Evolutionary conservation across 768 basidiomycete species (phyloP).

Genomic region (Pisolithus albus): DNA sequence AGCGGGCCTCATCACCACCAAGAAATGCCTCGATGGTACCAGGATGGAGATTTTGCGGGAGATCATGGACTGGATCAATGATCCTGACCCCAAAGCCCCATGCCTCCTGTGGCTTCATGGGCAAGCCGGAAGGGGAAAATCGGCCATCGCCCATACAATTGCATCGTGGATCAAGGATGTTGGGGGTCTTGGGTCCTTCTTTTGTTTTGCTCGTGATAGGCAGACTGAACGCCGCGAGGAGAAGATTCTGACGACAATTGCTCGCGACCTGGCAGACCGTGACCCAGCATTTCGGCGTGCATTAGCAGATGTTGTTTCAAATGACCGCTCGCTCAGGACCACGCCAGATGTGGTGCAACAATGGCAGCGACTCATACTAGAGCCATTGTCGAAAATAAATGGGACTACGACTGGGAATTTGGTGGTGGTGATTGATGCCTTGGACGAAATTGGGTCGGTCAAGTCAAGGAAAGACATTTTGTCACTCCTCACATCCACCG

Average conservation of each 20-base stretch:
- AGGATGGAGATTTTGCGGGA: background rate
- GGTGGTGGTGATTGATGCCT: conserved; percentile 20
- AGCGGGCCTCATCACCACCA: background rate
- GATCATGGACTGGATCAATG: background rate
- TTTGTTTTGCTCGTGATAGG: background rate
- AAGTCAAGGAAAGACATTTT: conserved; percentile 10
- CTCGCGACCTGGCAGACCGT: background rate
- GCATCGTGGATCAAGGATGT: background rate
- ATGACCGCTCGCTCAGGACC: background rate
- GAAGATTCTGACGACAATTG: background rate
- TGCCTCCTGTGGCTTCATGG: background rate
- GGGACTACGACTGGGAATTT: conserved; percentile 9
- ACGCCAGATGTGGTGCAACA: background rate
- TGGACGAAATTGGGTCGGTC: background rate
- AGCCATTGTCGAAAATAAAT: conserved; percentile 1
- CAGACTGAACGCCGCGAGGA: background rate
- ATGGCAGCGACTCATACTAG: background rate
- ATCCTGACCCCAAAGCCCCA: background rate
- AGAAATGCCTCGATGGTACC: background rate
- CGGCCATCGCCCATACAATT: background rate
- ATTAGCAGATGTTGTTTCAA: background rate
- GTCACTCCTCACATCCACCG: conserved; percentile 26
- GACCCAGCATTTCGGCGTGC: background rate
- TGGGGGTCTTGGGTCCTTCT: background rate
- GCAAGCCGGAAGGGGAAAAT: background rate